Conservation (phyloP, 768 basidiomycete genomes). For the Pisolithus tinctorius region DNA sequence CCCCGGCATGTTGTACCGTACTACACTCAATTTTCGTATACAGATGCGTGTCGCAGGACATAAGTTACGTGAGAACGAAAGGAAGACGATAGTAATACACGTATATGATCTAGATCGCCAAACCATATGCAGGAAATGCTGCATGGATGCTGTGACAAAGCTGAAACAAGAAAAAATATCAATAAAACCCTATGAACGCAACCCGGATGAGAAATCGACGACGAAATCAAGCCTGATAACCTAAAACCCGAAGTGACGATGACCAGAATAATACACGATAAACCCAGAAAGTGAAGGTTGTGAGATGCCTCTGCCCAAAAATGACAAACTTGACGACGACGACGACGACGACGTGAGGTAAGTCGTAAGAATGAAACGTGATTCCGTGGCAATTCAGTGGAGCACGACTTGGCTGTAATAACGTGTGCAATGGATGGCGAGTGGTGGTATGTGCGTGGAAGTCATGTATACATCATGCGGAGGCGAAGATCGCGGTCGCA, state of each 20-base stretch:
- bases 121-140: not conserved
- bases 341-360: slow-evolving; percentile 1
- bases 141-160: not conserved
- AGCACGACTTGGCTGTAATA: slow-evolving; percentile 9
- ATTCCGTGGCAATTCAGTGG: slow-evolving; percentile 6
- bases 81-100: slow-evolving; percentile 11
- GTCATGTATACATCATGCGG: slow-evolving; percentile 12
- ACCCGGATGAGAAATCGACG: slow-evolving; percentile 12
- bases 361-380: slow-evolving; percentile 18
- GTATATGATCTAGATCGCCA: not conserved
- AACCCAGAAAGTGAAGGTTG: not conserved
- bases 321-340: slow-evolving; percentile 18
- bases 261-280: not conserved
- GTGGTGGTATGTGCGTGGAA: slow-evolving; percentile 2
- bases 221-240: not conserved
- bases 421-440: slow-evolving; percentile 5
- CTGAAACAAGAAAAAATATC: not conserved
- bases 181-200: slow-evolving; percentile 8
- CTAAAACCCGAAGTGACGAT: slow-evolving; percentile 3
- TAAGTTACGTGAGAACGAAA: not conserved
- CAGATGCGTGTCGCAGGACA: not conserved
- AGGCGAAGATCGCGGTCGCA: slow-evolving; percentile 18
- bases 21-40: slow-evolving; percentile 1
- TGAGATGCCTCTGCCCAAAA: slow-evolving; percentile 16
- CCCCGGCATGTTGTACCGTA: slow-evolving; percentile 6